Percentiles rank a stretch among this genome's conserved stretches.
Evolutionary conservation across 345 rosid genomes (phyloP).

Genomic region (Corchorus capsularis): DNA sequence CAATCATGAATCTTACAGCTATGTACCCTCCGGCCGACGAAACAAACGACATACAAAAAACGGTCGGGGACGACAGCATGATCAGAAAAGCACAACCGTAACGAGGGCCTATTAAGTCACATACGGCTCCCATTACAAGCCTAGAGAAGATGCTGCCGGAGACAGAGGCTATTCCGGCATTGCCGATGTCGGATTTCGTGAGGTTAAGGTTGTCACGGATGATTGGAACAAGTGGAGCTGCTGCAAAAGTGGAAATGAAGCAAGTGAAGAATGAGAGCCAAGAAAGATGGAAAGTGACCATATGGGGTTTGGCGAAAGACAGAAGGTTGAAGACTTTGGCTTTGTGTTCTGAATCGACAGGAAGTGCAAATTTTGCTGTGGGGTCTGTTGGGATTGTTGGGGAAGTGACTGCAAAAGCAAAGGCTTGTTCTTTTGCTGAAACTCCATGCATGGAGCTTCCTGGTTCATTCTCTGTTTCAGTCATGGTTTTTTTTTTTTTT

Average conservation of each 20-base stretch:
- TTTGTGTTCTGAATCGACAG: conserved; percentile 59
- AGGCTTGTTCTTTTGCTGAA: conserved; percentile 19
- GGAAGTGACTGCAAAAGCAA: conserved; percentile 19
- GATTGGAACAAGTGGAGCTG: conserved; percentile 41
- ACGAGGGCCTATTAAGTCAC: conserved; percentile 42
- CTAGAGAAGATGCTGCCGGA: conserved; percentile 44
- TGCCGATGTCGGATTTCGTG: conserved; percentile 32
- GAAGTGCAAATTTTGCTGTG: conserved; percentile 60
- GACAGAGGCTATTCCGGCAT: conserved; percentile 41
- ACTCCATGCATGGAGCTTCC: conserved; percentile 28
- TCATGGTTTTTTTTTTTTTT: background rate
- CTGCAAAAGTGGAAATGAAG: conserved; percentile 46
- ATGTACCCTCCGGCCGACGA: conserved; percentile 32
- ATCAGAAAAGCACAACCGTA: conserved; percentile 37
- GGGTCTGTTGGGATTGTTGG: conserved; percentile 37
- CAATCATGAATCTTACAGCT: conserved; percentile 35
- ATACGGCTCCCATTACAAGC: conserved; percentile 44
- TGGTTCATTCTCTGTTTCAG: conserved; percentile 6
- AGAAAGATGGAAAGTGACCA: conserved; percentile 39
- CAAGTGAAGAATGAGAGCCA: conserved; percentile 48
- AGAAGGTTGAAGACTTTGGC: conserved; percentile 66
- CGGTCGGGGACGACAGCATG: conserved; percentile 40
- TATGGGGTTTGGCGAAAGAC: conserved; percentile 40
- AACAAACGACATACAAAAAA: conserved; percentile 42
- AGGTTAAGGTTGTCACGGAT: conserved; percentile 45